These are phyloP conservation scores for Plantago coronopus DNA, from an alignment of 305 asterid species.

Conservation along the genomic window DNA sequence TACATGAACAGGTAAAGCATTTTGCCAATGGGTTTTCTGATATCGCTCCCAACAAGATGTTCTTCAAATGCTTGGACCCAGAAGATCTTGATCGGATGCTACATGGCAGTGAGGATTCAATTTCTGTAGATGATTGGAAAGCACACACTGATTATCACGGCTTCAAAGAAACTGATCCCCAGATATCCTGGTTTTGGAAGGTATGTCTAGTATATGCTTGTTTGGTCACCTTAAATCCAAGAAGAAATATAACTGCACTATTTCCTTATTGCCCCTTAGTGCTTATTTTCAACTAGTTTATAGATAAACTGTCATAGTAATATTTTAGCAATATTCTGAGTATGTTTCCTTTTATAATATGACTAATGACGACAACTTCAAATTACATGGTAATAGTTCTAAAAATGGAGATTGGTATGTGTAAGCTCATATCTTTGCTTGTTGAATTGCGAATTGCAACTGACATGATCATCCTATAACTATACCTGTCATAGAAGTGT, in stretches of 20 bases:
- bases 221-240: background rate
- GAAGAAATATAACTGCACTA: background rate
- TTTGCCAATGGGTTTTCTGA: slow-evolving; percentile 69
- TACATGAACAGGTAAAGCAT: slow-evolving; percentile 50
- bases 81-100: slow-evolving; percentile 80
- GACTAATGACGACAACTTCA: background rate
- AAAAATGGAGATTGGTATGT: background rate
- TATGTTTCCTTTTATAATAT: background rate
- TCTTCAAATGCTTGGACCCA: slow-evolving; percentile 58
- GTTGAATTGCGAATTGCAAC: background rate
- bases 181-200: slow-evolving; percentile 94
- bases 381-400: background rate
- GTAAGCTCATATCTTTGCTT: background rate
- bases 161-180: slow-evolving; percentile 54
- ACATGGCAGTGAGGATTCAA: slow-evolving; percentile 65
- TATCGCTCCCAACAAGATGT: slow-evolving; percentile 47
- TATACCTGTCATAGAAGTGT: background rate
- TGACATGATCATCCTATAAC: background rate
- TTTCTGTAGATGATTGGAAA: slow-evolving; percentile 84
- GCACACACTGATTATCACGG: slow-evolving; percentile 73
- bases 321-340: background rate
- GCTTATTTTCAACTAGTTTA: background rate
- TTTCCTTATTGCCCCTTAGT: background rate
- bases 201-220: slow-evolving; percentile 27
- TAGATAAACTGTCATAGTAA: background rate